These are phyloP conservation scores for Carpinus viminea DNA, from an alignment of 306 rosid species.

Conservation along the genomic window DNA sequence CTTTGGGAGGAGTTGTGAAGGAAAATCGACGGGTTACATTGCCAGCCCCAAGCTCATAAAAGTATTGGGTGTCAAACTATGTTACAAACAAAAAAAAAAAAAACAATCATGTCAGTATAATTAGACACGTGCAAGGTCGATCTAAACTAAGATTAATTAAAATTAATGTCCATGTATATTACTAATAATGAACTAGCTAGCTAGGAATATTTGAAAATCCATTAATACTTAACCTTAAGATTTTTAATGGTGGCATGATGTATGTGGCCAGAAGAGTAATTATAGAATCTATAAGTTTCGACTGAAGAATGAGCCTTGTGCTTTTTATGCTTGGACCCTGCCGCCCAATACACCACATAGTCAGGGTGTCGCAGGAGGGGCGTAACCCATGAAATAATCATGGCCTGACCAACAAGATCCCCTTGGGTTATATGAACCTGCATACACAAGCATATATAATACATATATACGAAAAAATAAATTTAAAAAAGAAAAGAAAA, in stretches of 20 bases:
- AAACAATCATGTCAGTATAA: no score
- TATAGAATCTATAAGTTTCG: neutral
- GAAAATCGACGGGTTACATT: conserved; percentile 52
- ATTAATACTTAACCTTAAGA: neutral
- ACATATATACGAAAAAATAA: no score
- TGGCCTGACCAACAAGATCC: neutral
- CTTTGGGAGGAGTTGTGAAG: conserved; percentile 63
- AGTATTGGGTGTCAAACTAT: conserved; percentile 63
- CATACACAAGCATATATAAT: neutral
- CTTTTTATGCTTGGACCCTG: neutral
- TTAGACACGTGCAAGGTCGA: no score
- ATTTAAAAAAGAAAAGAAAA: no score
- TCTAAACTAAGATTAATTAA: no score
- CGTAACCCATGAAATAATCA: conserved; percentile 4
- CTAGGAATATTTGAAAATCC: no score
- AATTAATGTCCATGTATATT: no score
- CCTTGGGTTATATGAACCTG: conserved; percentile 14
- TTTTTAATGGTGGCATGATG: conserved; percentile 3
- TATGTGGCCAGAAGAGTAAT: neutral
- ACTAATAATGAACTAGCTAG: no score
- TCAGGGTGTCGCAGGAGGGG: neutral
- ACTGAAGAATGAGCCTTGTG: neutral
- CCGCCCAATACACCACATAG: neutral
- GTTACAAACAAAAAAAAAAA: conserved; percentile 2
- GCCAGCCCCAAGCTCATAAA: conserved; percentile 61